A percentile compares a stretch with the other conserved stretches of the same genome.
Evolutionary conservation across 331 rosid species (phyloP).

Genomic region (Pyracantha coccinea): DNA sequence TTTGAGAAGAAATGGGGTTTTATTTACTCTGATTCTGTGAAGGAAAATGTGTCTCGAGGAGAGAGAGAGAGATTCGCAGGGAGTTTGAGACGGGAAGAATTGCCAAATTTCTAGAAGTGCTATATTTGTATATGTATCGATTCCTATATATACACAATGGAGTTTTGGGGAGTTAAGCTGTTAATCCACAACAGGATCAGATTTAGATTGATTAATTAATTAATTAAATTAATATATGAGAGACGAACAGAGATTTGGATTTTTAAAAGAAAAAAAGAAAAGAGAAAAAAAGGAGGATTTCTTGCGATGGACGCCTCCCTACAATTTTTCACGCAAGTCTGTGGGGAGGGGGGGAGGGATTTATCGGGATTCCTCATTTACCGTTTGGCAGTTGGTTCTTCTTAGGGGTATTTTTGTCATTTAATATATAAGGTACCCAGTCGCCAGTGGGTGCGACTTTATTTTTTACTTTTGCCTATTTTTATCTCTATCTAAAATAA

Average conservation of each 20-base stretch:
- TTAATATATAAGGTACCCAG: neutral
- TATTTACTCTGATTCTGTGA: conserved; percentile 32
- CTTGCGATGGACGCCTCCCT: conserved; percentile 52
- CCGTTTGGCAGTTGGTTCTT: conserved; percentile 32
- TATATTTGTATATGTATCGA: neutral
- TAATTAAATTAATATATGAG: neutral
- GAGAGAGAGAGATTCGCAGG: conserved; percentile 11
- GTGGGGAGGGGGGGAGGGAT: neutral
- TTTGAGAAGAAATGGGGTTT: conserved; percentile 25
- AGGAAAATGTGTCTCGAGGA: conserved; percentile 2
- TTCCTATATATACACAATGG: conserved; percentile 6
- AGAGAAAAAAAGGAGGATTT: conserved; percentile 12
- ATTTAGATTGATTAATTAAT: neutral
- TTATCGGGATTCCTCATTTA: conserved; percentile 29
- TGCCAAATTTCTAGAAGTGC: neutral
- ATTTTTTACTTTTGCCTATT: neutral
- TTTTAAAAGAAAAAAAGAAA: neutral
- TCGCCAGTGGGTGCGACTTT: neutral
- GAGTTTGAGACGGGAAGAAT: conserved; percentile 18
- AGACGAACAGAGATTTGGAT: conserved; percentile 8
- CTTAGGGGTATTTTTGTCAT: conserved; percentile 16
- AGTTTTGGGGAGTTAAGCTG: neutral
- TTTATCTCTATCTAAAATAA: neutral
- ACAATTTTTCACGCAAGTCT: conserved; percentile 34
- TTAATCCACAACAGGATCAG: neutral